Base-by-base conservation (phyloP, 106 monocot species). In the Xerophyta viscosa region DNA sequence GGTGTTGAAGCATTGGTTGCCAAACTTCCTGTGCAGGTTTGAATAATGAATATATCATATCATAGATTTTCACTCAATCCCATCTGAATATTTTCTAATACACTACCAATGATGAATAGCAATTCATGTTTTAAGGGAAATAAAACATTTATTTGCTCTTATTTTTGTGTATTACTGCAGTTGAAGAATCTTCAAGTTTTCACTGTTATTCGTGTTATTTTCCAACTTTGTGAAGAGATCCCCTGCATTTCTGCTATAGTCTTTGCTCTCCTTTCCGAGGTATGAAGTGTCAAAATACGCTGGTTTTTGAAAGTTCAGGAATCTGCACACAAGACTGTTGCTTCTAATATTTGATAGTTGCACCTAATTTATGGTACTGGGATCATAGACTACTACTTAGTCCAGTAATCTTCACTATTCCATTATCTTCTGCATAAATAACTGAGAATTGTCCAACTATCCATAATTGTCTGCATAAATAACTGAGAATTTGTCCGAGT, bases 221-320 rank as follows among this genome's bases (percentile, higher is more conserved):
- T 96, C 36, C 88, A 96, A 76, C 80, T 96, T 48, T 81, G 67
- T 41, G 94, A 96, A 57, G 94, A 96, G 66, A 85, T 96, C 7
- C 94, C 94, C 20, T 96, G 94, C 71, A 88, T 96, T 31, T 96
- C 94, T 60, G 94, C 94, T 58, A 81, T 96, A 53, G 84, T 85
- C 21, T 84, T 96, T 70, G 94, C 94, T 54, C 94, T 96, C 48
- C 85, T 96, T 50, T 75, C 88, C 50, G 88, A 96, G 72, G 94
- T 96, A 76, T 58, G 28, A 2, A 12, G 2, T 39, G 15, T 39
- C n/a, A n/a, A n/a, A n/a, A n/a, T n/a, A n/a, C n/a, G n/a, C n/a
- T n/a, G n/a, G n/a, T n/a, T n/a, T n/a, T n/a, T n/a, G n/a, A n/a
- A n/a, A n/a, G n/a, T n/a, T n/a, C n/a, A n/a, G n/a, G n/a, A n/a